Evolutionary conservation across 805 yeast genomes (phyloP), one percentile per base, ranked within the genome.

Genomic region (Candida andamanensis): DNA sequence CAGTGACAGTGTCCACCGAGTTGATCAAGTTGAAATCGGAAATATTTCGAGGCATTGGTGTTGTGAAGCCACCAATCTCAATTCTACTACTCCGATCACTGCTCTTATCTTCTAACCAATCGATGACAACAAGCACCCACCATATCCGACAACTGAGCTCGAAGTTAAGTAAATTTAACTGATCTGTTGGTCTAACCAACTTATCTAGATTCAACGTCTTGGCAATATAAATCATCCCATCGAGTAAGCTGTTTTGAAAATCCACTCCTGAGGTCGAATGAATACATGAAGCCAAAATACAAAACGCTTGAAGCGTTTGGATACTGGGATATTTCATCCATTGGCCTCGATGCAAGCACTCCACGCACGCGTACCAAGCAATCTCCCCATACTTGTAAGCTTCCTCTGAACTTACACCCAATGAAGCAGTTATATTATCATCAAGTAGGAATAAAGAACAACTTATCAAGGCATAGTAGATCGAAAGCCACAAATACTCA

Each of bases 271-370:
- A 45, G 6, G 52, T 31, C n/a, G n/a, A n/a, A n/a, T n/a, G n/a
- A n/a, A n/a, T n/a, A n/a, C n/a, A n/a, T n/a, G n/a, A n/a, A 24
- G 53, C 51, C 20, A 58, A 20, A 16, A 59, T 32, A 4, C 52
- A 33, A 30, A 49, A 49, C 4, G 44, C 28, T 34, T 59, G 62
- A 17, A 59, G 30, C 1, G 54, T 33, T 15, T 31, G 34, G 2
- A 56, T 30, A 18, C 46, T 45, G 3, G 58, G 56, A 28, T 42
- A 41, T n/a, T 56, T 50, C 52, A 57, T 46, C 28, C 41, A 56
- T 24, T 60, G 42, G 11, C 60, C 61, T 18, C 64, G 39, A 28
- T 40, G 52, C 8, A 58, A 41, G 30, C 53, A 50, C 31, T 59
- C 66, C 14, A 58, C 35, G 2, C 54, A 47, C 26, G 58, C 52